Evolutionary conservation across 108 stramenopile genomes (phyloP).

Genomic region (Discostella stelligeroides): DNA sequence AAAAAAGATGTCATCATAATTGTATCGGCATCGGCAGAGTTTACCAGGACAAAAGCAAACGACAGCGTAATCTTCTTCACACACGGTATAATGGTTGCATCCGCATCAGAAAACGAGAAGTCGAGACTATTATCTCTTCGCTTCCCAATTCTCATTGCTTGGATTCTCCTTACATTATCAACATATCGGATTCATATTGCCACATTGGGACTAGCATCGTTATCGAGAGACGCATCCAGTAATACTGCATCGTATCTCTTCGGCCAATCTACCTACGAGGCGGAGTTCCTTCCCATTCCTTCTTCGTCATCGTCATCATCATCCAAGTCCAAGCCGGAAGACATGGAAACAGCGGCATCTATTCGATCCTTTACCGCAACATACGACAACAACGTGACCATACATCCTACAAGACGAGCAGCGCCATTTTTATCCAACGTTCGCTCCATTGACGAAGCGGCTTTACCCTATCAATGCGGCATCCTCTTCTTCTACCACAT

Average conservation of each 20-base stretch:
- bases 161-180: slow-evolving; percentile 26
- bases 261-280: slow-evolving; percentile 9
- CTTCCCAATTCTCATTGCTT: slow-evolving; percentile 1
- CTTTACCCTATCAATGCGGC: slow-evolving; percentile 22
- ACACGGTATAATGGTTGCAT: slow-evolving; percentile 3
- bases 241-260: neutral
- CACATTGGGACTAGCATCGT: neutral
- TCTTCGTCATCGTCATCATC: neutral
- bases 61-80: too few species aligned
- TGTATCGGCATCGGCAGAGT: too few species aligned
- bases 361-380: neutral
- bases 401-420: slow-evolving; percentile 3
- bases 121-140: slow-evolving; percentile 5
- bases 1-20: too few species aligned
- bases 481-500: slow-evolving; percentile 49
- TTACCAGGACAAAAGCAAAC: too few species aligned
- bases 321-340: neutral
- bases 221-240: neutral
- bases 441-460: neutral
- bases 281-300: slow-evolving; percentile 24
- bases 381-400: neutral
- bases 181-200: slow-evolving; percentile 17
- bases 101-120: neutral
- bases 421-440: slow-evolving; percentile 14
- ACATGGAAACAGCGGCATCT: neutral